These are phyloP conservation scores for Acacia melanoxylon DNA, from an alignment of 306 rosid species.

Conservation along the genomic window DNA sequence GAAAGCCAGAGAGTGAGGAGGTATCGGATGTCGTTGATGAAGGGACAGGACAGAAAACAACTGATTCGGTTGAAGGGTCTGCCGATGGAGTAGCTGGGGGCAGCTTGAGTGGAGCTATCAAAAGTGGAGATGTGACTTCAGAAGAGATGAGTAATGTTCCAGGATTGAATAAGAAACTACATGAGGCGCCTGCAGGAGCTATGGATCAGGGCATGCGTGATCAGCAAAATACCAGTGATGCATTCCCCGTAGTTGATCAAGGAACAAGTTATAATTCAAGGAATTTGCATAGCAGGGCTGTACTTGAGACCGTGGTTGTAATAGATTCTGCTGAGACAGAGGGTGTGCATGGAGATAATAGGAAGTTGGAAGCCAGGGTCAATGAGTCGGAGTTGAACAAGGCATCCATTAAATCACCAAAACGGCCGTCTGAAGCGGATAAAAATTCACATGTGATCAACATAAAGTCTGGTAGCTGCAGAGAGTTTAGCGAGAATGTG, in stretches of 20 bases:
- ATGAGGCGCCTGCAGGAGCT: conserved; percentile 29
- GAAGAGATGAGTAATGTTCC: conserved; percentile 29
- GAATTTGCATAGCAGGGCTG: conserved; percentile 43
- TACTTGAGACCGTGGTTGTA: conserved; percentile 48
- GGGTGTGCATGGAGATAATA: conserved; percentile 30
- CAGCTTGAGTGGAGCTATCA: conserved; percentile 29
- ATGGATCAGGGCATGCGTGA: conserved; percentile 25
- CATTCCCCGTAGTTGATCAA: conserved; percentile 40
- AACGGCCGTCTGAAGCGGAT: conserved; percentile 51
- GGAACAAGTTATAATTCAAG: conserved; percentile 44
- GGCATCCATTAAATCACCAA: conserved; percentile 37
- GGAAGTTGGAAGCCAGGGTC: conserved; percentile 41
- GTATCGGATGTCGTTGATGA: conserved; percentile 45
- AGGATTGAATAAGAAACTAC: conserved; percentile 36
- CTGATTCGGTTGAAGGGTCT: conserved; percentile 41
- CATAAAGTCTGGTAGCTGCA: conserved; percentile 51
- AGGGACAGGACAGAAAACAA: conserved; percentile 36
- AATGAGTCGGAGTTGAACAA: conserved; percentile 47
- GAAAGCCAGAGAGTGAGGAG: conserved; percentile 28
- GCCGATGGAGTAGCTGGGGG: conserved; percentile 39
- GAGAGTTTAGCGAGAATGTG: conserved; percentile 41
- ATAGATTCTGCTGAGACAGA: conserved; percentile 51
- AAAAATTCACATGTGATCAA: conserved; percentile 54
- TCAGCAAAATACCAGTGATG: conserved; percentile 27
- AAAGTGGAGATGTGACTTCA: conserved; percentile 33